These are phyloP conservation scores for Pichia kudriavzevii DNA, from an alignment of 1,139 yeast genomes.

Conservation along the genomic window DNA sequence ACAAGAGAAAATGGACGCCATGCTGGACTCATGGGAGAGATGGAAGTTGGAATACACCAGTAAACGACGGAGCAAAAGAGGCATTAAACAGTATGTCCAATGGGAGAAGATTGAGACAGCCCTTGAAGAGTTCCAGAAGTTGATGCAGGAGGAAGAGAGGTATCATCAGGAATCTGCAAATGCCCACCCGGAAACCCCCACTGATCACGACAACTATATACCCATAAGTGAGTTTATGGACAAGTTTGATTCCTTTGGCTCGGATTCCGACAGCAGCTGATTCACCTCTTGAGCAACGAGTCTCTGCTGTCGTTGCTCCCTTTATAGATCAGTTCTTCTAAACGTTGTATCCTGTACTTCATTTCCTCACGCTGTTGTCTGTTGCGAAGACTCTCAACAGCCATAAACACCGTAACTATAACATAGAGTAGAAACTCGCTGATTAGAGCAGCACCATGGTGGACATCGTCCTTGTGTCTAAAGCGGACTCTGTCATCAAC, in stretches of 20 bases:
- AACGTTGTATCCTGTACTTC: too few species aligned
- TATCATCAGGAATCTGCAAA: too few species aligned
- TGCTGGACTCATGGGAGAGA: constrained; percentile 9
- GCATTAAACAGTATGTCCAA: constrained; percentile 7
- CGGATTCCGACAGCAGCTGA: too few species aligned
- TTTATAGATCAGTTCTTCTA: too few species aligned
- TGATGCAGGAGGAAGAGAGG: background rate
- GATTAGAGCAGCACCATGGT: constrained; percentile 72
- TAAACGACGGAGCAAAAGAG: constrained; percentile 4
- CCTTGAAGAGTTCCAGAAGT: constrained; percentile 1
- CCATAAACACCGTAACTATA: constrained; percentile 76
- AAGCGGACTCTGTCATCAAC: background rate
- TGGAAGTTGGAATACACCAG: constrained; percentile 14
- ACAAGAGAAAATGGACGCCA: constrained; percentile 7
- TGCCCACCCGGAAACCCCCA: too few species aligned
- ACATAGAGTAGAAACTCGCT: constrained; percentile 69
- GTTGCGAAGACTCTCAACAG: too few species aligned
- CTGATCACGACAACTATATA: too few species aligned
- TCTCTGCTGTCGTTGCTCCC: too few species aligned
- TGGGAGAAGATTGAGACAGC: constrained; percentile 3
- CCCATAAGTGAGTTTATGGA: too few species aligned
- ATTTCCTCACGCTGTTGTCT: too few species aligned
- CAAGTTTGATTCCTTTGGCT: too few species aligned
- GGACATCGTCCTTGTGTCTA: constrained; percentile 32
- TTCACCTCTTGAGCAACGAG: too few species aligned